Evolutionary conservation across 495 filamentous ascomycete genomes (phyloP).

Genomic region (Penicillium canariense): DNA sequence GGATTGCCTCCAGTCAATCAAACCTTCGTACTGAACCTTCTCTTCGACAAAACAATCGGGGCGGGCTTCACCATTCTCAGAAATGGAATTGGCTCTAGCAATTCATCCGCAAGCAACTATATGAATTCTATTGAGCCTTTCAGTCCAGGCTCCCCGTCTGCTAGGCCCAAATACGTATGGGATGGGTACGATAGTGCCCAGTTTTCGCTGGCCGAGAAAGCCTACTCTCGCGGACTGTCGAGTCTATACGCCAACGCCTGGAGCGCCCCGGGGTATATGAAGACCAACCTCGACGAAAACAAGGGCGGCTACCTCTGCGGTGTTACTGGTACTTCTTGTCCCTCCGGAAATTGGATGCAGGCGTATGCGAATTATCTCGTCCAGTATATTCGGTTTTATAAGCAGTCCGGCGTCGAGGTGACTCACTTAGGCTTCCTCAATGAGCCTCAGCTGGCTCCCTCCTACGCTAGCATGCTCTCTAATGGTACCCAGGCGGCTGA

Average conservation of each 20-base stretch:
- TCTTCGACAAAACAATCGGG: neutral
- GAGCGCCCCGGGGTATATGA: conserved; percentile 58
- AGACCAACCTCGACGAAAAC: conserved; percentile 44
- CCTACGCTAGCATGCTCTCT: conserved; percentile 13
- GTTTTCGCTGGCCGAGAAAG: neutral
- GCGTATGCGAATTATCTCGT: conserved; percentile 56
- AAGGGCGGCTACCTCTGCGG: conserved; percentile 50
- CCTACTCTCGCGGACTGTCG: neutral
- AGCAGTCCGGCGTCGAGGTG: conserved; percentile 45
- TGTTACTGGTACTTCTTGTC: conserved; percentile 41
- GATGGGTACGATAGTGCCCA: neutral
- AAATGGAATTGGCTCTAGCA: conserved; percentile 2
- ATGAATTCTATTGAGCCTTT: conserved; percentile 5
- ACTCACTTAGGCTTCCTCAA: conserved; percentile 56
- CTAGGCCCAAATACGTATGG: neutral
- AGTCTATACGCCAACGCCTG: conserved; percentile 52
- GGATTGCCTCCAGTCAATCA: conserved; percentile 1
- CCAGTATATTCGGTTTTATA: conserved; percentile 51
- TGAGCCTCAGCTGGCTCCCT: conserved; percentile 47
- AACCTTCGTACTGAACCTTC: neutral
- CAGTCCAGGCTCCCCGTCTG: neutral
- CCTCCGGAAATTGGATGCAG: conserved; percentile 52
- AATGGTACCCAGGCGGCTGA: conserved; percentile 48
- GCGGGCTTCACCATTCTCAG: conserved; percentile 7
- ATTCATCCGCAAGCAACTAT: neutral